A percentile compares a stretch with the other conserved stretches of the same genome.
Conservation (phyloP, 768 basidiomycete species). For the Boletales sp. region DNA sequence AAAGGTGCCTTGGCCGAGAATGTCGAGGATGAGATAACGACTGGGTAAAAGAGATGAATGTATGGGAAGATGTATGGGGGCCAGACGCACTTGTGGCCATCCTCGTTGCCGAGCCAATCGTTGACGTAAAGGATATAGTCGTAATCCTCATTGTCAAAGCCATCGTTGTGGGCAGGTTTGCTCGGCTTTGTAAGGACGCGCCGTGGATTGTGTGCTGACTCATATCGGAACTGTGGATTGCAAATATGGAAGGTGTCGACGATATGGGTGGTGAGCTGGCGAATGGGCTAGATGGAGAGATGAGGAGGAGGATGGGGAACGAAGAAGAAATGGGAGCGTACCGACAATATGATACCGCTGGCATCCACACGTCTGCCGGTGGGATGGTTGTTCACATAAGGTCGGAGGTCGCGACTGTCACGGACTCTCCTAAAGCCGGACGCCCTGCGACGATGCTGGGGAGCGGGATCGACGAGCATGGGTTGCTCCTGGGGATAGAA, state of each 20-base stretch:
- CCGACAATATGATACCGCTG: constrained; percentile 75
- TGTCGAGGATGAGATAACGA: constrained; percentile 90
- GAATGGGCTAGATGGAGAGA: constrained; percentile 41
- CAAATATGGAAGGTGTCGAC: constrained; percentile 91
- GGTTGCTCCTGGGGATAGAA: constrained; percentile 62
- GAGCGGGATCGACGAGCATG: constrained; percentile 66
- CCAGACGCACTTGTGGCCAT: constrained; percentile 82
- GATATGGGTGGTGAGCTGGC: constrained; percentile 79
- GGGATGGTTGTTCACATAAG: constrained; percentile 61
- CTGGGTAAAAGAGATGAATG: constrained; percentile 37
- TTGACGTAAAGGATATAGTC: constrained; percentile 99
- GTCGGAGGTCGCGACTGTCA: constrained; percentile 72
- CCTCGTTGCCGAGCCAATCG: constrained; percentile 92
- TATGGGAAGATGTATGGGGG: background rate
- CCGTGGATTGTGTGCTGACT: constrained; percentile 90
- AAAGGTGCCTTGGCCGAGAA: constrained; percentile 97
- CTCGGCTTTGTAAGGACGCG: constrained; percentile 97
- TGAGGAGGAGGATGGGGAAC: constrained; percentile 10
- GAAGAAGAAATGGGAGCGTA: constrained; percentile 39
- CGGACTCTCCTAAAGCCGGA: constrained; percentile 79
- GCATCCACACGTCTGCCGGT: constrained; percentile 73
- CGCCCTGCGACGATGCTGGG: constrained; percentile 58
- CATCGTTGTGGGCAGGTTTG: constrained; percentile 93
- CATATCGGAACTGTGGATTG: constrained; percentile 94
- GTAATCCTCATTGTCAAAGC: constrained; percentile 98